Evolutionary conservation across 2,329 filamentous ascomycete species (phyloP), one percentile per base, ranked within the genome.

Genomic region (Ramularia collo-cygni): DNA sequence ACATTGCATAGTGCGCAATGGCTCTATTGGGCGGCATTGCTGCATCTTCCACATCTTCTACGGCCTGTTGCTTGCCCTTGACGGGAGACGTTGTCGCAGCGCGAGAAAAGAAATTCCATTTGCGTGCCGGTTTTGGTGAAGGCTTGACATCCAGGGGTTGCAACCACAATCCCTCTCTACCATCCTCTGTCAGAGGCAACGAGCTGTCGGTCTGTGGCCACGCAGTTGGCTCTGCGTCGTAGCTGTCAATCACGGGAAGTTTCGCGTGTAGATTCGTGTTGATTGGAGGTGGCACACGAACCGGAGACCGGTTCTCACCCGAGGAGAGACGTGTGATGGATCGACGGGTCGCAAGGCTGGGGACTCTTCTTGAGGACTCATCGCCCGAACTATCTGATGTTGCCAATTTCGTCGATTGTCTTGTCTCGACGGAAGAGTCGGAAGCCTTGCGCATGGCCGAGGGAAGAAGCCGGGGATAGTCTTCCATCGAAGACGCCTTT

Each of bases 51-150:
- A 42, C 51, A 27, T 47, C 21, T 55, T 43, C 46, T 47, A 32
- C 58, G 57, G 29, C 55, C 21, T 28, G 44, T 26, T 44, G 38
- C 31, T 53, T 53, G 33, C 46, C 46, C 15, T 53, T 55, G 63
- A 55, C 61, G 4, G 66, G 57, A 21, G 64, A 60, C 8, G 60
- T 55, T 4, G 64, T 61, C 10, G 69, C 66, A 6, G 65, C 64
- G 9, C 68, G 60, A 38, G 78, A 74, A 43, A 80, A 78, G 47
- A 80, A 76, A 49, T 76, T 79, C 75, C 74, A 79, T 58, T 68
- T 69, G 45, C 62, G 61, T 15, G 62, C 52, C 13, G 64, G 54
- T 54, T 69, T 70, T 13, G 50, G 41, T 13, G 17, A 33, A 8
- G 37, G 17, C 8, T 40, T 38, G 28, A 32, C 15, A 2, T 42